Base-by-base conservation (phyloP, 768 basidiomycete species). In the Floccularia luteovirens region DNA sequence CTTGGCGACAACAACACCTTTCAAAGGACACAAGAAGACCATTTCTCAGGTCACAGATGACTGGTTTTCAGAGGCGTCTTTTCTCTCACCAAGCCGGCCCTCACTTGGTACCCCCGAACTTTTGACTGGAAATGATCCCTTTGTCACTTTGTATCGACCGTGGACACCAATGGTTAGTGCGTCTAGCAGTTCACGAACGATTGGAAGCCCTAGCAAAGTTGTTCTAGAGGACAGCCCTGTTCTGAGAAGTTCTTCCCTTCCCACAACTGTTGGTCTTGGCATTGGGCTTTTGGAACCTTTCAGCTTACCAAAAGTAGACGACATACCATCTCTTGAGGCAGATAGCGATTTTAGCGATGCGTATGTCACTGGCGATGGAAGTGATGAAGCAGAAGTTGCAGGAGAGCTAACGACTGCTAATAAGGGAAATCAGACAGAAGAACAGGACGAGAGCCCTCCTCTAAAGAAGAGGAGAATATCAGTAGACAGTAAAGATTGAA, bases 241-340 rank as follows among this genome's bases (percentile, higher is more conserved):
- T 13, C 53, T 76, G 31, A 60, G 73, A 42, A 69, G 57, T 42
- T 54, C 57, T 12, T 46, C 53, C 10, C 45, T 59, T 17, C 54
- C 67, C 11, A 50, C 64, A 14, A 59, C 58, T 3, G 58, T 64
- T 22, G 70, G 72, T 12, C 55, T 77, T 31, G 70, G 69, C 3
- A 64, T 78, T 39, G 75, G 74, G 5, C 59, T 80, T 28, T 61
- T 80, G 48, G 75, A 71, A 38, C 72, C 79, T 10, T 79, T 80
- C 47, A 60, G 59, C 22, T 58, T 75, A 35, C 63, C 71, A 24
- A 61, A 64, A 22, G 65, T 61, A 33, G 57, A 64, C 16, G 32
- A 7, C 32, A 6, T 17, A 7, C 36, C 52, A 5, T 31, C 49
- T 1, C 40, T 48, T 12, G 46, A 42, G 16, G 53, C 52, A 39